A percentile compares a stretch with the other conserved stretches of the same genome.
Conservation (phyloP, 2,329 filamentous ascomycete genomes). For the Colletotrichum aenigma region DNA sequence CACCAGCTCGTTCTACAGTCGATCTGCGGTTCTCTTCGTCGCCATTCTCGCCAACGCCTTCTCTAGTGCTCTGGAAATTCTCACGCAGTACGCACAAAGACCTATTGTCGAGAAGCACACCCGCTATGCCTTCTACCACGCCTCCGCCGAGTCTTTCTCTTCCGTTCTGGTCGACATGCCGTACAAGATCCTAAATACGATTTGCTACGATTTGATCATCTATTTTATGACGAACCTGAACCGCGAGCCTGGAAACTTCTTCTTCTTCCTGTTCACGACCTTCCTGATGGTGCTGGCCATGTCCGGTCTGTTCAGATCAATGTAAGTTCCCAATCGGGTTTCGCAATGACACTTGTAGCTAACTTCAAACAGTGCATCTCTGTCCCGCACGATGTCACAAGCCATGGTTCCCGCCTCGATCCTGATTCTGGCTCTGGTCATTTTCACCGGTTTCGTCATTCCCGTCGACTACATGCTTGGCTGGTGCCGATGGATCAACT, state of each 20-base stretch:
- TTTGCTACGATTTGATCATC: conserved; percentile 64
- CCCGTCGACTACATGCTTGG: conserved; percentile 42
- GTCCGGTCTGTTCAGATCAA: conserved; percentile 52
- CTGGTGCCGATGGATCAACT: conserved; percentile 61
- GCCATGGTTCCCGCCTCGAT: conserved; percentile 58
- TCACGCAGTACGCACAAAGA: conserved; percentile 27
- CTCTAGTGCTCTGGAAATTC: conserved; percentile 33
- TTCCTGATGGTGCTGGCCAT: conserved; percentile 44
- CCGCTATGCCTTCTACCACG: conserved; percentile 36
- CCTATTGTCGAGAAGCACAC: conserved; percentile 31
- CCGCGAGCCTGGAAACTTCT: conserved; percentile 57
- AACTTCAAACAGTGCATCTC: conserved; percentile 36
- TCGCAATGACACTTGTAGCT: background rate
- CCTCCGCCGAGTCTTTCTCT: conserved; percentile 22
- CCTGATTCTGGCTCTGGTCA: conserved; percentile 56
- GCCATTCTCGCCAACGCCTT: conserved; percentile 59
- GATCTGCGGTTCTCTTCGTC: conserved; percentile 56
- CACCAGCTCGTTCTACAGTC: conserved; percentile 48
- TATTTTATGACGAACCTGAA: conserved; percentile 71
- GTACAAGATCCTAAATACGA: conserved; percentile 47
- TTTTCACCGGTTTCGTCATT: conserved; percentile 59
- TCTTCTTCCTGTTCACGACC: conserved; percentile 53
- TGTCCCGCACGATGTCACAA: conserved; percentile 54
- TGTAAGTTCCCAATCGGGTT: conserved; percentile 24
- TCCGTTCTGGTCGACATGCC: conserved; percentile 18